Base-by-base conservation (phyloP, 2,329 filamentous ascomycete genomes). In the Nemania sp. region DNA sequence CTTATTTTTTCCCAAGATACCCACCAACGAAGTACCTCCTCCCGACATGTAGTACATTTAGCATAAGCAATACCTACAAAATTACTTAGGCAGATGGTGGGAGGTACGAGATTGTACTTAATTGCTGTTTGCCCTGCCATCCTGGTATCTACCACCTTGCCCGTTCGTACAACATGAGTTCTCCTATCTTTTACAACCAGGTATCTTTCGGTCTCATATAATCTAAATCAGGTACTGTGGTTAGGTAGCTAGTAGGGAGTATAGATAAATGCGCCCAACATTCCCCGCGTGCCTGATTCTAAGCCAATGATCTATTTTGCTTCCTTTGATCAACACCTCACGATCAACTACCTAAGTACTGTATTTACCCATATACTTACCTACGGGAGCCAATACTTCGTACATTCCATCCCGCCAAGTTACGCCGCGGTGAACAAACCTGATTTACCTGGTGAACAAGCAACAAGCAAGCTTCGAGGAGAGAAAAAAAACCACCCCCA, bases 361-460 rank as follows among this genome's bases (percentile, higher is more conserved):
- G 10, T 6, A 11, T 7, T 20, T 20, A 43, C n/a, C 7, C n/a
- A 35, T 13, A 35, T 13, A 39, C 35, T 11, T 45, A 45, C 42
- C 10, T 15, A 25, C n/a, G n/a, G n/a, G n/a, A n/a, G 6, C 18
- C 42, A 12, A 25, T 11, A 29, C 18, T n/a, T n/a, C n/a, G n/a
- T n/a, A n/a, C n/a, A n/a, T n/a, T n/a, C n/a, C 25, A 29, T 29
- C 7, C 25, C 25, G 7, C 25, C 25, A 29, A 29, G 25, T 7
- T 29, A 29, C 25, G 3, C 25, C 7, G 25, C 25, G 25, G 4
- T 7, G 25, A 29, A 29, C 25, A 29, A 29, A 39, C 3, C 57
- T 62, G 52, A 65, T 62, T 64, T 68, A 62, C 68, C 62, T 69
- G 64, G 63, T 63, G 60, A 69, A 64, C 57, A 20, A 55, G 52